These are phyloP conservation scores for Cercospora sp. DNA, from an alignment of 2,329 filamentous ascomycete genomes.

Conservation along the genomic window DNA sequence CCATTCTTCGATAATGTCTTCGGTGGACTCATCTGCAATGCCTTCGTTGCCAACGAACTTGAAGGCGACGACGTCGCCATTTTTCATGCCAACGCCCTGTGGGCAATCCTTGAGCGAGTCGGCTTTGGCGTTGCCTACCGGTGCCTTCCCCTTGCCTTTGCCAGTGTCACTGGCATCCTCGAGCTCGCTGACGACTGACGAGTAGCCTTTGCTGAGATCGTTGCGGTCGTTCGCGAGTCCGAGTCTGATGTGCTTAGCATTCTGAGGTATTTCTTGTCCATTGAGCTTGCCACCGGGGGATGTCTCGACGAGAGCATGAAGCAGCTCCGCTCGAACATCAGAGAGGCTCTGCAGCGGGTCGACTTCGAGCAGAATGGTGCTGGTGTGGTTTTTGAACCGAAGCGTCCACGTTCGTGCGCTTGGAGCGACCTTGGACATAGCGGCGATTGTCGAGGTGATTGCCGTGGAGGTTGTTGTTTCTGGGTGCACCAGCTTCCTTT, in stretches of 20 bases:
- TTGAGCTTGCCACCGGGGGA: conserved; percentile 39
- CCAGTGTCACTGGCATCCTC: conserved; percentile 31
- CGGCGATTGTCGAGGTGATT: not conserved
- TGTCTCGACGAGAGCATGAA: conserved; percentile 45
- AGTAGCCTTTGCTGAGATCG: conserved; percentile 46
- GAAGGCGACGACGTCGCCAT: conserved; percentile 41
- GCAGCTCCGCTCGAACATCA: conserved; percentile 46
- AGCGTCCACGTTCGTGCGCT: conserved; percentile 43
- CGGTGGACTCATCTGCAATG: conserved; percentile 24
- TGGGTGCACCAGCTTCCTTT: not conserved
- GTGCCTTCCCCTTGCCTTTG: conserved; percentile 44
- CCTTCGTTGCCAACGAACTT: conserved; percentile 34
- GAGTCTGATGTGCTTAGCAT: conserved; percentile 44
- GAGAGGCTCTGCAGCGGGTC: conserved; percentile 46
- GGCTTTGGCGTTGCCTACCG: conserved; percentile 34
- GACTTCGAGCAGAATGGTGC: conserved; percentile 50
- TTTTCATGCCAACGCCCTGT: conserved; percentile 38
- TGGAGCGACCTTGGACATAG: conserved; percentile 29
- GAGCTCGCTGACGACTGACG: conserved; percentile 35
- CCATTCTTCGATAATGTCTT: conserved; percentile 33
- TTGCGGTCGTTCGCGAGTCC: conserved; percentile 45
- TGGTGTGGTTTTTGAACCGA: conserved; percentile 50
- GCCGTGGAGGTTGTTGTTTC: not conserved
- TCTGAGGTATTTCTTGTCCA: conserved; percentile 42
- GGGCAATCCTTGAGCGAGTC: conserved; percentile 42